Conservation (phyloP, 176 grass and related monocot species). For the Aegilops speltoides region DNA sequence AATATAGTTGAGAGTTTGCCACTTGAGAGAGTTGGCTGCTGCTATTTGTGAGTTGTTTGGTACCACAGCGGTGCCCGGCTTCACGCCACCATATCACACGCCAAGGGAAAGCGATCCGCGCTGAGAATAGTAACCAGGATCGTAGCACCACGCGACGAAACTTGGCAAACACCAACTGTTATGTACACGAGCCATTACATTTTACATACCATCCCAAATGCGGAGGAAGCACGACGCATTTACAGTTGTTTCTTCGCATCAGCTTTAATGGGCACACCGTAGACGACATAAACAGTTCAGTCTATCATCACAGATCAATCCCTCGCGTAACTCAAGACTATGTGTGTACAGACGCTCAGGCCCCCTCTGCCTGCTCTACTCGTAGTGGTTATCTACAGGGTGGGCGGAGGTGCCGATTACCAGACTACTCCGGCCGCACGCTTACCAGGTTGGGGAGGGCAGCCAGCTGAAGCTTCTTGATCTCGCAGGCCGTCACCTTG, state of each 20-base stretch:
- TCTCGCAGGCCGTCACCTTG: slow-evolving; percentile 77
- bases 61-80: too few species aligned
- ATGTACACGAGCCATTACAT: slow-evolving; percentile 15
- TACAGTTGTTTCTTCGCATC: slow-evolving; percentile 47
- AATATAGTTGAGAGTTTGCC: too few species aligned
- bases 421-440: slow-evolving; percentile 58
- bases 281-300: not conserved
- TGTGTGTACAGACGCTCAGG: not conserved
- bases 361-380: not conserved
- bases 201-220: not conserved
- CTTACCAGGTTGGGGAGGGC: slow-evolving; percentile 78
- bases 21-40: too few species aligned
- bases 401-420: not conserved
- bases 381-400: slow-evolving; percentile 18
- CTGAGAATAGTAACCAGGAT: not conserved
- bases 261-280: not conserved
- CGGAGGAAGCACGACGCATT: slow-evolving; percentile 42
- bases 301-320: slow-evolving; percentile 17
- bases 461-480: slow-evolving; percentile 80
- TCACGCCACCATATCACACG: too few species aligned
- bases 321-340: not conserved
- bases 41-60: too few species aligned
- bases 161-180: not conserved
- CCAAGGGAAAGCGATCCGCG: too few species aligned
- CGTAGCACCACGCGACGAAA: not conserved